phyloP scores from a whole-genome alignment of 805 yeast species.

The Diddensiella caesifluorescens region DNA sequence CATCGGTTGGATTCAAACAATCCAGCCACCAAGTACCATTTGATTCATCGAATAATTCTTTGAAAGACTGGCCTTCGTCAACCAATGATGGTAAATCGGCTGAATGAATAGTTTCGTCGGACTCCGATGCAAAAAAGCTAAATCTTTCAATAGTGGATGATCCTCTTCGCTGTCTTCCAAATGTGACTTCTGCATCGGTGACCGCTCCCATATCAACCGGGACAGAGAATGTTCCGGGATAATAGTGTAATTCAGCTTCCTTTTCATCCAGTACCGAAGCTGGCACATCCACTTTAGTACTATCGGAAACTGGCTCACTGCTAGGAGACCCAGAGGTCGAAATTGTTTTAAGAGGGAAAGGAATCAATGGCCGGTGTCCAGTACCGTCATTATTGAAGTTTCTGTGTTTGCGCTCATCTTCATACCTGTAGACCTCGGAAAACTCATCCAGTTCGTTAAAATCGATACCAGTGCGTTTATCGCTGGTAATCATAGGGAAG shows the following conservation, averaged over 20 bases:
- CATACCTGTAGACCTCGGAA: slow-evolving; percentile 35
- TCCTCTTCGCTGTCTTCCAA: slow-evolving; percentile 4
- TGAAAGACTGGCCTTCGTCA: slow-evolving; percentile 50
- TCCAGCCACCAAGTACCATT: slow-evolving; percentile 95
- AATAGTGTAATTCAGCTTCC: background rate
- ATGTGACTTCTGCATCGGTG: background rate
- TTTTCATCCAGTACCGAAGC: slow-evolving; percentile 1
- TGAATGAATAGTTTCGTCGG: slow-evolving; percentile 85
- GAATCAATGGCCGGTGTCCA: slow-evolving; percentile 9
- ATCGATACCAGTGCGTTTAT: slow-evolving; percentile 70
- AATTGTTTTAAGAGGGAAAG: slow-evolving; percentile 1
- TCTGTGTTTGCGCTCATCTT: slow-evolving; percentile 3
- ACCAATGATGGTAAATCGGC: slow-evolving; percentile 78
- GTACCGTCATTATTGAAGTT: background rate
- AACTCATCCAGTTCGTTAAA: slow-evolving; percentile 86
- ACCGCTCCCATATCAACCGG: background rate
- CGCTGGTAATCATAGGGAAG: slow-evolving; percentile 77
- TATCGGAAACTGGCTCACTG: slow-evolving; percentile 12
- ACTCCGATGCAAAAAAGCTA: slow-evolving; percentile 73
- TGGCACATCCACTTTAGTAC: slow-evolving; percentile 7
- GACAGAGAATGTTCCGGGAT: slow-evolving; percentile 4
- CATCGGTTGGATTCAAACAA: slow-evolving; percentile 88
- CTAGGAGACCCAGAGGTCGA: slow-evolving; percentile 1
- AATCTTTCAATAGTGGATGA: slow-evolving; percentile 63
- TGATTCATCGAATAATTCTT: slow-evolving; percentile 63